A percentile compares a stretch with the other conserved stretches of the same genome.
Conservation (phyloP, 2,329 filamentous ascomycete genomes). For the Trichoderma sp. region DNA sequence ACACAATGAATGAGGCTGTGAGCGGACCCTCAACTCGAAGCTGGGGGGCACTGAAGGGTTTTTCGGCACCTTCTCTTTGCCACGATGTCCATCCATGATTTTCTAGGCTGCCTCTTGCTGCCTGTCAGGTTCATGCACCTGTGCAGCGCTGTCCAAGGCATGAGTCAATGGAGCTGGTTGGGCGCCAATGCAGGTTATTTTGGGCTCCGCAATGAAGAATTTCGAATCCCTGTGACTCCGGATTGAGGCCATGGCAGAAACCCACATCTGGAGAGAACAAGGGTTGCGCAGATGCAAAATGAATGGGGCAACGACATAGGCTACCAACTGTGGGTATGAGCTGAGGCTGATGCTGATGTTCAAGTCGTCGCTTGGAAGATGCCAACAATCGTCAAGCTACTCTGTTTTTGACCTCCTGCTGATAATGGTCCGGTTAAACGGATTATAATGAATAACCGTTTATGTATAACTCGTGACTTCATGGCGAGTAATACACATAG, state of each 20-base stretch:
- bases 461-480: background rate
- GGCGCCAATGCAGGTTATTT: conserved; percentile 18
- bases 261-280: background rate
- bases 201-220: background rate
- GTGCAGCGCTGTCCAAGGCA: conserved; percentile 5
- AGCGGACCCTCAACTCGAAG: background rate
- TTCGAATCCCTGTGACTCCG: background rate
- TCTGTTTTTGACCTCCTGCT: background rate
- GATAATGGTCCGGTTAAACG: background rate
- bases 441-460: background rate
- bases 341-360: background rate
- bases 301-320: background rate
- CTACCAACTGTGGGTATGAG: background rate
- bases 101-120: conserved; percentile 8
- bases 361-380: background rate
- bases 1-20: background rate
- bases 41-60: too few species aligned
- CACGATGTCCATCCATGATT: background rate
- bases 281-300: background rate
- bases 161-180: conserved; percentile 18
- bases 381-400: background rate
- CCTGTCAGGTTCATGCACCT: conserved; percentile 18
- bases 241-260: background rate
- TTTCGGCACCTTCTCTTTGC: too few species aligned
- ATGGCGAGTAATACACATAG: background rate